A percentile compares a stretch with the other conserved stretches of the same genome.
Evolutionary conservation across 2,329 filamentous ascomycete genomes (phyloP).

Genomic region (Claviceps lovelessii): DNA sequence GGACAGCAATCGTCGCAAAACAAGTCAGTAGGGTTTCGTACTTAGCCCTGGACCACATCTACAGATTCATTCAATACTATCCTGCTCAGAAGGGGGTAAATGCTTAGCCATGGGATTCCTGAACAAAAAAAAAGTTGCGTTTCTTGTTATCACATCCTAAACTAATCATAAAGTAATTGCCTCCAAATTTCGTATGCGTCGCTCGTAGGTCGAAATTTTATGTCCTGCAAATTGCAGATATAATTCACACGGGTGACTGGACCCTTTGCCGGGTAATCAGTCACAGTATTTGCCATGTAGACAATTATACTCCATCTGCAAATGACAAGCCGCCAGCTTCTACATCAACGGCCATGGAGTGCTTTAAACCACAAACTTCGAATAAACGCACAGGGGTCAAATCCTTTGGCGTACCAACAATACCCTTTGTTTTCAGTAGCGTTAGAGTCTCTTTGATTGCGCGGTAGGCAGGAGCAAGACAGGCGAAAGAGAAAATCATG

Average conservation of each 20-base stretch:
- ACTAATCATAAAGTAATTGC: background rate
- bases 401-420: conserved; percentile 24
- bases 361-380: conserved; percentile 35
- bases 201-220: background rate
- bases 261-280: background rate
- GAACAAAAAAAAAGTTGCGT: background rate
- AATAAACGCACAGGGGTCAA: conserved; percentile 35
- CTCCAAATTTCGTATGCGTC: background rate
- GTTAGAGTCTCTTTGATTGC: conserved; percentile 26
- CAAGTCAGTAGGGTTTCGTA: background rate
- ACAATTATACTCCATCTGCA: conserved; percentile 4
- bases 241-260: background rate
- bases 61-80: background rate
- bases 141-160: background rate
- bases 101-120: background rate
- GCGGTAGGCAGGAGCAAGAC: conserved; percentile 32
- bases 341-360: conserved; percentile 33
- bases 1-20: background rate
- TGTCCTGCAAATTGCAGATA: background rate
- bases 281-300: background rate
- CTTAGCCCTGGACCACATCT: background rate
- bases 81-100: background rate
- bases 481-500: conserved; percentile 31
- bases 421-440: conserved; percentile 25
- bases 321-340: conserved; percentile 10